phyloP scores from a whole-genome alignment of 2,329 filamentous ascomycete genomes.

The Fusarium citri region DNA sequence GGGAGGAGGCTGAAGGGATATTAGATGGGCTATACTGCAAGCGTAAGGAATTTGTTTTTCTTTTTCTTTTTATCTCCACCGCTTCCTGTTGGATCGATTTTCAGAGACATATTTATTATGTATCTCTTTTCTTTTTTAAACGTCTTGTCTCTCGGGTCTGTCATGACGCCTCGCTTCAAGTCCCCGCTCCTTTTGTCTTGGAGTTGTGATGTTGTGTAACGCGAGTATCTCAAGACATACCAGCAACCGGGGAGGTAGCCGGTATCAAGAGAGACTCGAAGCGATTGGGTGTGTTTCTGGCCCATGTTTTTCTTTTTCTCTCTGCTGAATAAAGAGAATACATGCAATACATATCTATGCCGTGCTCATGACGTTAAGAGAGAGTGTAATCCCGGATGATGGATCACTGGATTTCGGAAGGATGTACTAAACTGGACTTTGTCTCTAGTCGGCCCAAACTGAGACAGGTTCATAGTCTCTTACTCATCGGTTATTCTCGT shows the following conservation, averaged over 20 bases:
- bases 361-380: constrained; percentile 10
- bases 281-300: constrained; percentile 25
- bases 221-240: constrained; percentile 9
- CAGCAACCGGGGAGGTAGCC: constrained; percentile 34
- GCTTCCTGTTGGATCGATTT: neutral
- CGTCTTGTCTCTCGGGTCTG: constrained; percentile 28
- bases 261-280: constrained; percentile 5
- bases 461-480: constrained; percentile 25
- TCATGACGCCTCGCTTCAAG: constrained; percentile 18
- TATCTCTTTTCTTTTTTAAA: constrained; percentile 5
- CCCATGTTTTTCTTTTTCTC: neutral
- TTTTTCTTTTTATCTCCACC: neutral
- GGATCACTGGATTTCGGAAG: constrained; percentile 12
- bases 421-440: constrained; percentile 5
- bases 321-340: neutral
- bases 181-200: constrained; percentile 23
- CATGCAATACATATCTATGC: neutral
- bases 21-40: neutral
- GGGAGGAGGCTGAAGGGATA: neutral
- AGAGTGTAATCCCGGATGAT: neutral
- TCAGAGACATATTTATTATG: neutral
- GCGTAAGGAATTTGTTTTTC: neutral
- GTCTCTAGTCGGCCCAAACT: constrained; percentile 5
- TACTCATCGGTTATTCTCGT: constrained; percentile 17
- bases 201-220: constrained; percentile 23